Evolutionary conservation across 441 rosid genomes (phyloP).

Genomic region (Francoa sonchifolia): DNA sequence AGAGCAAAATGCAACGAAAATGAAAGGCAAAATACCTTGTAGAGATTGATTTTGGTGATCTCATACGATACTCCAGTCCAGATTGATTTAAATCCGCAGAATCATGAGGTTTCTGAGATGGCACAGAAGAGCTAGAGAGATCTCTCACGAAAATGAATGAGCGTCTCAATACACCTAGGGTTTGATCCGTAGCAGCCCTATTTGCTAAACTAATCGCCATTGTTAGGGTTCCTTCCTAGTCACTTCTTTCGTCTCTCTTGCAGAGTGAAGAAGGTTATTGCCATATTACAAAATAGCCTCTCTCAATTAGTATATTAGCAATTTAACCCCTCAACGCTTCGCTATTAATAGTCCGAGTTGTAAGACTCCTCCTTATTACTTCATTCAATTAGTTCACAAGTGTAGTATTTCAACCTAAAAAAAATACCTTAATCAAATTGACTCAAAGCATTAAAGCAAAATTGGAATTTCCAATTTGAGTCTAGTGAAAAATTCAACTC

Average conservation of each 20-base stretch:
- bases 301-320: neutral
- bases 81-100: conserved; percentile 22
- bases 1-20: neutral
- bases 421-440: too few relatives aligned
- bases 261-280: too few relatives aligned
- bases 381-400: too few relatives aligned
- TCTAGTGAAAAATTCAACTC: too few relatives aligned
- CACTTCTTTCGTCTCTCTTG: neutral
- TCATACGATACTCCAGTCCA: conserved; percentile 71
- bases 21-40: conserved; percentile 35
- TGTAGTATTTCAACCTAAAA: too few relatives aligned
- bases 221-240: conserved; percentile 6
- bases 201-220: conserved; percentile 39
- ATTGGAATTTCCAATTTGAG: too few relatives aligned
- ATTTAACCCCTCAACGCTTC: neutral
- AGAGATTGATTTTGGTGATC: conserved; percentile 88
- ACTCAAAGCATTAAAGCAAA: too few relatives aligned
- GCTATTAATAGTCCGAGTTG: conserved; percentile 2
- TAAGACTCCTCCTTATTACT: neutral
- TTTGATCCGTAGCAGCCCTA: conserved; percentile 23
- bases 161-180: conserved; percentile 20
- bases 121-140: conserved; percentile 23
- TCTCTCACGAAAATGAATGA: conserved; percentile 28
- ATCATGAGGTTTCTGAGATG: conserved; percentile 11
- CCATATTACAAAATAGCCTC: too few relatives aligned